phyloP scores from a whole-genome alignment of 805 yeast species.

The Saturnispora galanensis region DNA sequence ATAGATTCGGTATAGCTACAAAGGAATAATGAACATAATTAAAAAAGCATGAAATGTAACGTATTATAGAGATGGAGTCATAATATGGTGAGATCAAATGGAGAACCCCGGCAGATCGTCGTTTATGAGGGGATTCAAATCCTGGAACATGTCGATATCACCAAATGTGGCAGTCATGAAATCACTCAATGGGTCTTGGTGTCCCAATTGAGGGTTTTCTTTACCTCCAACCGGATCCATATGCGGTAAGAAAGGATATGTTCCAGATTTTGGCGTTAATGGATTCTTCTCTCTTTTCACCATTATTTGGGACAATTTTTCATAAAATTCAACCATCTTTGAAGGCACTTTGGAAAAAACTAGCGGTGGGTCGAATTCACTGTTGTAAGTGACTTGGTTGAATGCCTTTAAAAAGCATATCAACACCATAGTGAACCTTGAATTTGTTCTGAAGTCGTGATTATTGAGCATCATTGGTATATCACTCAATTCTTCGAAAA shows the following conservation, averaged over 20 bases:
- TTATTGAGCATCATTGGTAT: neutral
- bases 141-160: constrained; percentile 4
- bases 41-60: neutral
- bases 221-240: no score
- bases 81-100: neutral
- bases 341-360: neutral
- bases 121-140: neutral
- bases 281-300: no score
- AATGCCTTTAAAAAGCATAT: constrained; percentile 1
- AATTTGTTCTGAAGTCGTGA: constrained; percentile 1
- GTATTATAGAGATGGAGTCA: neutral
- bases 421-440: neutral
- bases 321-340: constrained; percentile 1
- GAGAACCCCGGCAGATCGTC: neutral
- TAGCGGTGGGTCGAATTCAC: neutral
- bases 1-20: neutral
- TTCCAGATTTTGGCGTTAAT: no score
- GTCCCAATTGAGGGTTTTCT: neutral
- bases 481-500: neutral
- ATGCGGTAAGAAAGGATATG: no score
- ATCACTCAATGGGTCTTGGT: neutral
- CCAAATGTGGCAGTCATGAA: constrained; percentile 1
- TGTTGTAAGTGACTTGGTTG: neutral
- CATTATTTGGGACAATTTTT: neutral
- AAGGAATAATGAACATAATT: neutral